Percentiles rank a stretch among this genome's conserved stretches.
Evolutionary conservation across 163 green algal species (phyloP).

Genomic region (Chlorella variabilis): DNA sequence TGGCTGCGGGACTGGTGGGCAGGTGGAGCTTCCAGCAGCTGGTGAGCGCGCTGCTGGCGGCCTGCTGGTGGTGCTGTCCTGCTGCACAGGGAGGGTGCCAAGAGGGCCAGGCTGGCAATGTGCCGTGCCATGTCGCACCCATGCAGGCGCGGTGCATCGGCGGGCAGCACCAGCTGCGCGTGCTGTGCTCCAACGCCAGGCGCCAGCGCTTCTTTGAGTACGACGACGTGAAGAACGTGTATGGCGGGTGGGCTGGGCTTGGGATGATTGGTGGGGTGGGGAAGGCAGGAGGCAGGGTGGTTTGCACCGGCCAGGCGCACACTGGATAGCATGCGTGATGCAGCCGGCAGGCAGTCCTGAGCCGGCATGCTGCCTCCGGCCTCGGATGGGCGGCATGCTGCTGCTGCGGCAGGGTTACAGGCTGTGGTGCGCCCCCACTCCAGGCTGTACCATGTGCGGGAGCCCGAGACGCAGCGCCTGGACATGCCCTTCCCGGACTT

Average conservation of each 20-base stretch:
- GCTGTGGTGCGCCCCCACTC: neutral
- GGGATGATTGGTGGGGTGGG: too few species aligned
- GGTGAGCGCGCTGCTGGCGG: slow-evolving; percentile 11
- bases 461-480: slow-evolving; percentile 54
- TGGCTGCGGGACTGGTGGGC: slow-evolving; percentile 29
- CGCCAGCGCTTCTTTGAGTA: slow-evolving; percentile 51
- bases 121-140: neutral
- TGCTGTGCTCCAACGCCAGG: slow-evolving; percentile 45
- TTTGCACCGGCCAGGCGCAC: neutral
- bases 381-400: too few species aligned
- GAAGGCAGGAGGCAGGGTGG: too few species aligned
- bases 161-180: slow-evolving; percentile 10
- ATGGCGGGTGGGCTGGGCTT: slow-evolving; percentile 12
- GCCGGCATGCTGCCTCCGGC: too few species aligned
- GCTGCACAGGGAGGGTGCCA: too few species aligned
- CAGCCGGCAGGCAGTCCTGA: too few species aligned
- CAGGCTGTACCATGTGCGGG: slow-evolving; percentile 58
- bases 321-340: too few species aligned
- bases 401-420: neutral
- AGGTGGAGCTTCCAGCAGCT: slow-evolving; percentile 31
- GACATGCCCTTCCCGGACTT: slow-evolving; percentile 52
- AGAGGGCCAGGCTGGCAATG: too few species aligned
- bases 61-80: neutral
- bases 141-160: slow-evolving; percentile 17
- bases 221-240: slow-evolving; percentile 52